A percentile compares a stretch with the other conserved stretches of the same genome.
phyloP scores from a whole-genome alignment of 495 filamentous ascomycete genomes.

The Friedmanniomyces simplex region DNA sequence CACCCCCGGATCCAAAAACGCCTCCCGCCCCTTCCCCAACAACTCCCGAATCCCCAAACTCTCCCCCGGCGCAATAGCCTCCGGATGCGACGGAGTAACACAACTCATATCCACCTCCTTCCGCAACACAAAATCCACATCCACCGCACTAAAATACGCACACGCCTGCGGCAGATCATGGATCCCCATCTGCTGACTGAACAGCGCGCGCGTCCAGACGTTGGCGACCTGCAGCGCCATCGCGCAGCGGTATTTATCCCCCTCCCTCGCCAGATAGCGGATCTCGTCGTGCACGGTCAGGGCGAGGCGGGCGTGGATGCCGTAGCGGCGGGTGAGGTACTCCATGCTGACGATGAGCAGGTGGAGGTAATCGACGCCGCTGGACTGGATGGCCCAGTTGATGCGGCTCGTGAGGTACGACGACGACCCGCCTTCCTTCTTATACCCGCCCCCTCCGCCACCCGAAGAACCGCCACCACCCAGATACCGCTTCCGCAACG shows the following conservation, averaged over 20 bases:
- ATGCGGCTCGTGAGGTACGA: constrained; percentile 86
- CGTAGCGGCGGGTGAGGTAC: constrained; percentile 78
- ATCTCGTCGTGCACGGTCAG: constrained; percentile 98
- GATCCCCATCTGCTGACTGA: constrained; percentile 92
- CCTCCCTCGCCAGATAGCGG: constrained; percentile 75
- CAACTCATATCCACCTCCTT: constrained; percentile 99
- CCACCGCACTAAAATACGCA: constrained; percentile 90
- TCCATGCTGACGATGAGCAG: constrained; percentile 92
- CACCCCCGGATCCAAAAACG: too few relatives aligned
- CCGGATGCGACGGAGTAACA: constrained; percentile 74
- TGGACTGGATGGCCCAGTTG: constrained; percentile 98
- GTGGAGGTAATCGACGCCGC: constrained; percentile 94
- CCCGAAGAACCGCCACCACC: constrained; percentile 81
- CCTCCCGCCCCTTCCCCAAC: constrained; percentile 60
- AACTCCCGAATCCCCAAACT: constrained; percentile 68
- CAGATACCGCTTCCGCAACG: constrained; percentile 75
- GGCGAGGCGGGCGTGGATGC: constrained; percentile 69
- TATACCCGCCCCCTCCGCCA: too few relatives aligned
- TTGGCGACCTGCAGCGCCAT: constrained; percentile 92
- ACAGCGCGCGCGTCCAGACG: constrained; percentile 94
- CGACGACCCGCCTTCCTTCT: too few relatives aligned
- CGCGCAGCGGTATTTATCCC: constrained; percentile 78
- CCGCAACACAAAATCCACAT: constrained; percentile 84
- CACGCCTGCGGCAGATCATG: constrained; percentile 87
- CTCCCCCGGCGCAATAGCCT: constrained; percentile 74